Evolutionary conservation across 164 flowering plant species (phyloP).

Genomic region (Cinnamomum micranthum): DNA sequence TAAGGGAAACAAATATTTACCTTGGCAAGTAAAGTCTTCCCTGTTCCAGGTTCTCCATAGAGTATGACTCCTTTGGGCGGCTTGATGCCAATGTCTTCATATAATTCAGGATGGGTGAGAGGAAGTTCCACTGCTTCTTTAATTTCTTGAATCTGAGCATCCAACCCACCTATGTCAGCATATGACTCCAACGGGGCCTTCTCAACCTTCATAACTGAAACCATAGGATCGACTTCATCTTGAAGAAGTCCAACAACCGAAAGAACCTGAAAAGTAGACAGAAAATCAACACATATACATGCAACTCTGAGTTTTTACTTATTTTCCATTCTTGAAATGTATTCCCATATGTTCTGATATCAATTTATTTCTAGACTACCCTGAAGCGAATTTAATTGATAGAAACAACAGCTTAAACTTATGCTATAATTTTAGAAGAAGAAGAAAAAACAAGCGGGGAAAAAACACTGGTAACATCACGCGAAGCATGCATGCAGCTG

Average conservation of each 20-base stretch:
- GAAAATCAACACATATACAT: neutral
- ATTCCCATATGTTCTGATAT: too few species aligned
- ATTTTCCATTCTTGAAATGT: too few species aligned
- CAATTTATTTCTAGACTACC: too few species aligned
- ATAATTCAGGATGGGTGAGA: constrained; percentile 82
- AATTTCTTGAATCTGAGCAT: constrained; percentile 86
- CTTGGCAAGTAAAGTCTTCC: constrained; percentile 86
- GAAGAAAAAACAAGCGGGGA: too few species aligned
- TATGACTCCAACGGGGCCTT: constrained; percentile 82
- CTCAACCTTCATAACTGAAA: constrained; percentile 82
- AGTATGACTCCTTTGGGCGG: constrained; percentile 90
- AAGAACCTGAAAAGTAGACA: constrained; percentile 40
- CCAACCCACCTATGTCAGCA: constrained; percentile 88
- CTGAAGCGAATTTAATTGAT: neutral
- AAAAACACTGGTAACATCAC: too few species aligned
- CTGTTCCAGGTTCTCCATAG: constrained; percentile 90
- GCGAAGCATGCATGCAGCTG: too few species aligned
- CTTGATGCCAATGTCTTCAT: constrained; percentile 83
- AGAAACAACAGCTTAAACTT: constrained; percentile 1
- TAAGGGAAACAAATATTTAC: constrained; percentile 21
- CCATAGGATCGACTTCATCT: constrained; percentile 89
- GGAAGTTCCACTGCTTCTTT: constrained; percentile 91
- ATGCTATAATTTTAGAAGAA: too few species aligned
- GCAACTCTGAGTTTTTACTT: neutral
- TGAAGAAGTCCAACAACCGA: constrained; percentile 85